Base-by-base conservation (phyloP, 139 green algal genomes). In the Chlorokybus atmophyticus region DNA sequence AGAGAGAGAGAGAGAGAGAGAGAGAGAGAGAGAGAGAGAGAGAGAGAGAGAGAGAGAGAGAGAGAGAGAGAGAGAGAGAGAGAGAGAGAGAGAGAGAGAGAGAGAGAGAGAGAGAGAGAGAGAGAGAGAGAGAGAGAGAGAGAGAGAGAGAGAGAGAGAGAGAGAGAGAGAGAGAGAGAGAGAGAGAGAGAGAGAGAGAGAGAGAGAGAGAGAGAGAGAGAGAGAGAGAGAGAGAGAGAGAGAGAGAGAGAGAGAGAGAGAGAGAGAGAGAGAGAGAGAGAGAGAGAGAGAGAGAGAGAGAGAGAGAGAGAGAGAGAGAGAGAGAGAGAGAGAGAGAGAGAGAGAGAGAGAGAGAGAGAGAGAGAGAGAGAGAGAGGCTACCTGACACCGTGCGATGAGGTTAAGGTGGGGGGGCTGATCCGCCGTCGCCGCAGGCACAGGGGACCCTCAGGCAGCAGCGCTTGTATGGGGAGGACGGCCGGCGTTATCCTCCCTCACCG, bases 261-360 rank as follows among this genome's bases (percentile, higher is more conserved):
- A 44, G 35, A 44, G 35, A 44, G 35, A 44, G 35, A 10, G 35
- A 44, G 35, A 44, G 35, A 10, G 35, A 44, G 35, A 44, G 35
- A 10, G 35, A 44, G 35, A 44, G 35, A 44, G 14, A 44, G 35
- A 44, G 35, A 14, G 35, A 44, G 35, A 44, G 35, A 44, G 35
- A 44, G 35, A 44, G 35, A 44, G 35, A 44, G 14, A 44, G 35
- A 44, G 35, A 14, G 35, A 14, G 35, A 44, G 35, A 44, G 35
- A 44, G 35, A 44, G 35, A 44, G 35, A 44, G 35, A 44, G 35
- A 44, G 35, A 44, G 35, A 44, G 35, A 44, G 35, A 44, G 35
- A 44, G 35, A 44, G 35, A 44, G 35, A 44, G 35, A 44, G 35
- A 44, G 35, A 44, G 35, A 44, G 35, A 44, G 35, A 44, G 35